Base-by-base conservation (phyloP, 768 basidiomycete genomes). In the Leccinum boreale region DNA sequence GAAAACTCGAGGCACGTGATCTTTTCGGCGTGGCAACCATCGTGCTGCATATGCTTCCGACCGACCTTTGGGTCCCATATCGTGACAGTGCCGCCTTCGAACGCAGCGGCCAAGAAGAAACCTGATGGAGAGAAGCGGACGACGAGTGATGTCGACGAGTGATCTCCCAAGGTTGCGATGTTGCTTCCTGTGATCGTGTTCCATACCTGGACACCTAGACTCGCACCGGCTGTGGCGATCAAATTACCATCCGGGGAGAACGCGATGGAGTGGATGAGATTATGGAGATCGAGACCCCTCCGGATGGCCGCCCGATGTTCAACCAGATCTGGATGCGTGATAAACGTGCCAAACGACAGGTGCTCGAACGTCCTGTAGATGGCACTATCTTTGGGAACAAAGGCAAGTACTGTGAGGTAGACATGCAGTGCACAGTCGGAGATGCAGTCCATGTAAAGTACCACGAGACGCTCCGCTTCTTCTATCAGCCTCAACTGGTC, bases 171-270 rank as follows among this genome's bases (percentile, higher is more conserved):
- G 33, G 59, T 65, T 2, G 66, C 66, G 0, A 67, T 9, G 17
- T 67, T 67, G 23, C 49, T 49, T 5, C 66, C 66, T 0, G 67
- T 67, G 36, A 63, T 29, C 2, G 52, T 42, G 2, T 61, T 63
- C 67, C 67, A 68, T 12, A 68, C n/a, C 24, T 65, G 68, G 24
- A 68, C 66, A 2, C 63, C 61, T 3, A 69, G 53, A 23, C 50
- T 44, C 0, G 8, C 50, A 12, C 58, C 52, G 5, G 58, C 66
- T 9, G 66, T 66, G 1, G 67, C 66, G n/a, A 67, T 50, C 23
- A 53, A 11, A 3, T 57, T 31, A 0, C 59, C 54, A 33, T 55
- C 50, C 15, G 56, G 62, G 14, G 62, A 65, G 59, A 62, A 62
- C 6, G 35, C 54, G 12, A 68, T 42, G 0, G 68, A 65, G 26